Evolutionary conservation across 805 yeast genomes (phyloP), one percentile per base, ranked within the genome.

Genomic region (Zygotorulaspora danielsina): DNA sequence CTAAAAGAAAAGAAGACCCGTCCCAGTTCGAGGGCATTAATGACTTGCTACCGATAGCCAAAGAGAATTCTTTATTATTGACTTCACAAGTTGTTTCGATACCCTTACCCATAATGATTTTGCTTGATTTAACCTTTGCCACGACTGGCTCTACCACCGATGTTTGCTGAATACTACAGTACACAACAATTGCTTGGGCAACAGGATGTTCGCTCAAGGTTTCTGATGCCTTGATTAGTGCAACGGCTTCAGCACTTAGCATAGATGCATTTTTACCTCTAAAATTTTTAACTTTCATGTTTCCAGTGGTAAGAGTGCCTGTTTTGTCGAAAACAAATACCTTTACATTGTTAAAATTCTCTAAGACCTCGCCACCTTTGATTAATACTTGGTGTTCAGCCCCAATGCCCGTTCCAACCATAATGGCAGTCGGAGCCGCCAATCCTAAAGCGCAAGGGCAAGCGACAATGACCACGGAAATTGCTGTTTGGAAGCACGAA

Each of bases 321-420:
- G 99, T 93, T 63, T 93, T 93, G 64, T 93, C 98, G 60, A 93
- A 90, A 20, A 93, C 69, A 19, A 87, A 76, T 9, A 76, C 71
- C 46, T 79, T 73, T 27, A 86, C 69, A 13, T 71, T 65, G 52
- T 76, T 76, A 6, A 93, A 81, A 41, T 67, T 71, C 56, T 93
- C 97, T 45, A 93, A 71, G 11, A 84, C 76, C 36, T 83, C 95
- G 16, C 97, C 98, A 34, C 97, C 96, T 62, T 90, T 93, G 53
- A 93, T 84, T 38, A 93, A 68, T 4, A 93, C 83, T 13, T 98
- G 97, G 60, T 86, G 71, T 10, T 75, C 63, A 0, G 98, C 97
- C 28, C 96, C 97, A 16, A 87, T 82, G 28, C 98, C 98, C 2
- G 97, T 90, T 6, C 97, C 98, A 2, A 93, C 98, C 97, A 94